Percentiles rank a stretch among this genome's conserved stretches.
These are phyloP conservation scores for Cytospora piceicola DNA, from an alignment of 2,329 filamentous ascomycete genomes.

Conservation along the genomic window DNA sequence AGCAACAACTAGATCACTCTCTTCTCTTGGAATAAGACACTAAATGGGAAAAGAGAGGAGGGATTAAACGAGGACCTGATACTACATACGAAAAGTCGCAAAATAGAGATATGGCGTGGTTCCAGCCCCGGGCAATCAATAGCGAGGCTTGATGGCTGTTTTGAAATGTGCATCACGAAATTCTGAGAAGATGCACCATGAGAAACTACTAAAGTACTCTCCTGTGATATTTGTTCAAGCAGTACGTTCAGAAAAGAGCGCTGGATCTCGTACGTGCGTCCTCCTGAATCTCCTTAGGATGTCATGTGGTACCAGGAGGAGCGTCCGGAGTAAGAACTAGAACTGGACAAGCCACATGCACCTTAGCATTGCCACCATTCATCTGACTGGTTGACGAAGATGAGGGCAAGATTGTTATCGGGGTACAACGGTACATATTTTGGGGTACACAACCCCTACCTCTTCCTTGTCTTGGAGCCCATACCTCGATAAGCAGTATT, in stretches of 20 bases:
- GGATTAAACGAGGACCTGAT: too few relatives aligned
- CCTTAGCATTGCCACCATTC: background rate
- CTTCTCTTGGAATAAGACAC: background rate
- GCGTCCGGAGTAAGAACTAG: background rate
- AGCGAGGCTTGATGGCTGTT: too few relatives aligned
- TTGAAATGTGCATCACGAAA: too few relatives aligned
- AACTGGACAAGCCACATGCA: slow-evolving; percentile 1
- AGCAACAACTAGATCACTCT: background rate
- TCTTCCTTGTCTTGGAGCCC: background rate
- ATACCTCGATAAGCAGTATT: slow-evolving; percentile 9
- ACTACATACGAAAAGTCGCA: too few relatives aligned
- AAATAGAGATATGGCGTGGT: too few relatives aligned
- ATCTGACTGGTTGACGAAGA: background rate
- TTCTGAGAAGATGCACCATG: too few relatives aligned
- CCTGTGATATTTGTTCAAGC: too few relatives aligned
- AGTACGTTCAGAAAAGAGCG: background rate
- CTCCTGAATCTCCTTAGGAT: background rate
- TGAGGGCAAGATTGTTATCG: background rate
- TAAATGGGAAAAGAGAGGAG: background rate
- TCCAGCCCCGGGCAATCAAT: too few relatives aligned
- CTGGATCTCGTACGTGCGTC: background rate
- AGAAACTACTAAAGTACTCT: too few relatives aligned
- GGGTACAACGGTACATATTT: background rate
- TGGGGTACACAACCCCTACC: background rate
- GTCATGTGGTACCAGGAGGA: too few relatives aligned